Base-by-base conservation (phyloP, 164 flowering plant genomes). In the Piper longum region DNA sequence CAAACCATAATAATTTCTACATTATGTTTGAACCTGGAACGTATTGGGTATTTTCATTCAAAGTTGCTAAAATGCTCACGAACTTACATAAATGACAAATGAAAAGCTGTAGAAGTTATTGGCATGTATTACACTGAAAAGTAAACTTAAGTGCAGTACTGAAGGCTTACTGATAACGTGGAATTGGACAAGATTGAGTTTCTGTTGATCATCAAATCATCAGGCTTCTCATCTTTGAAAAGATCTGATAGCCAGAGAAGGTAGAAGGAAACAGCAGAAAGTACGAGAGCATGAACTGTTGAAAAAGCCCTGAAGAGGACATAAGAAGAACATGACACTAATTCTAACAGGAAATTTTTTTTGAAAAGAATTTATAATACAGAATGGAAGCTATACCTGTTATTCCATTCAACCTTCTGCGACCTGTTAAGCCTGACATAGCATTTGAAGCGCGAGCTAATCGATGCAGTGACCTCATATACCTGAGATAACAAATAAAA, bases 351-450 rank as follows among this genome's bases (percentile, higher is more conserved):
- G 36, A 26, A 26, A 0, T 26, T 26, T 26, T 26, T 1, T 26
- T 26, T 0, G 36, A 26, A 26, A 26, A 26, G 36, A 26, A 26
- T 2, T 26, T 26, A 26, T 26, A 26, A 26, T 26, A 26, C 36
- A 26, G 36, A 26, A 26, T 26, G 36, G 36, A 26, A 26, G 36
- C 19, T 57, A 64, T 67, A 82, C 91, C 91, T 43, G 67, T 85
- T 83, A 59, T 82, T 85, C 91, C 91, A 85, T 73, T 85, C 87
- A 66, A 85, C 60, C 72, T 68, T 82, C 36, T 72, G 39, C 14
- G 64, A 67, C 36, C 45, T 64, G 62, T 69, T 69, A 36, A 83
- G 80, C 39, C 77, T 83, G 52, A 42, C 62, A 68, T 82, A 83
- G 41, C 69, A 78, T 69, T 75, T 77, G 71, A 79, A 77, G 59